These are phyloP conservation scores for Paulownia fortunei DNA, from an alignment of 257 asterid species.

Conservation along the genomic window DNA sequence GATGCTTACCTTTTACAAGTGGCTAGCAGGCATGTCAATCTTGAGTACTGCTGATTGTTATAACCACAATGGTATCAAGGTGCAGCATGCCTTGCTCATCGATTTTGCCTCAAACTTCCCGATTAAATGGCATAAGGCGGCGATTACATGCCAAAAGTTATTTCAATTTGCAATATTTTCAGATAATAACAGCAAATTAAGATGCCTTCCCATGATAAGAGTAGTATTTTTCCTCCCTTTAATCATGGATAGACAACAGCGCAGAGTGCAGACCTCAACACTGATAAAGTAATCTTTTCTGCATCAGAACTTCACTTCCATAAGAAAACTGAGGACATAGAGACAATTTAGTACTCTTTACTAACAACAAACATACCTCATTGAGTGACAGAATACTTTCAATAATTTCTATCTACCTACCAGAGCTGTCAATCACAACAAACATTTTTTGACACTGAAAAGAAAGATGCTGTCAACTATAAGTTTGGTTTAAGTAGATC, in stretches of 20 bases:
- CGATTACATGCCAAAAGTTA: background rate
- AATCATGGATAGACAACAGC: background rate
- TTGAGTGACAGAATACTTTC: conserved; percentile 7
- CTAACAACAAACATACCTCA: background rate
- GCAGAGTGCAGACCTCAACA: conserved; percentile 14
- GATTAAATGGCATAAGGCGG: background rate
- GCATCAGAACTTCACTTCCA: background rate
- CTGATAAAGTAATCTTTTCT: conserved; percentile 11
- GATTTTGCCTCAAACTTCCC: background rate
- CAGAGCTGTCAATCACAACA: conserved; percentile 27
- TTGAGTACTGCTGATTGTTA: background rate
- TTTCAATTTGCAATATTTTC: background rate
- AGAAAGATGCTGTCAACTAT: conserved; percentile 27
- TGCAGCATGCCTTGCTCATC: background rate
- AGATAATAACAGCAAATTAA: background rate
- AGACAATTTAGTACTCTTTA: background rate
- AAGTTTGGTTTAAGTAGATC: conserved; percentile 7
- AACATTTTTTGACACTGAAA: conserved; percentile 25
- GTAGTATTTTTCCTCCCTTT: background rate
- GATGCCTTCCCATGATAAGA: background rate
- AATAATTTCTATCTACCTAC: conserved; percentile 2
- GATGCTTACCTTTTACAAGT: background rate
- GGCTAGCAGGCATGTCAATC: background rate
- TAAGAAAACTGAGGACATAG: background rate
- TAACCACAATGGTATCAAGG: background rate